These are phyloP conservation scores for Sphaerostilbella broomeana DNA, from an alignment of 2,329 filamentous ascomycete genomes.

Conservation along the genomic window DNA sequence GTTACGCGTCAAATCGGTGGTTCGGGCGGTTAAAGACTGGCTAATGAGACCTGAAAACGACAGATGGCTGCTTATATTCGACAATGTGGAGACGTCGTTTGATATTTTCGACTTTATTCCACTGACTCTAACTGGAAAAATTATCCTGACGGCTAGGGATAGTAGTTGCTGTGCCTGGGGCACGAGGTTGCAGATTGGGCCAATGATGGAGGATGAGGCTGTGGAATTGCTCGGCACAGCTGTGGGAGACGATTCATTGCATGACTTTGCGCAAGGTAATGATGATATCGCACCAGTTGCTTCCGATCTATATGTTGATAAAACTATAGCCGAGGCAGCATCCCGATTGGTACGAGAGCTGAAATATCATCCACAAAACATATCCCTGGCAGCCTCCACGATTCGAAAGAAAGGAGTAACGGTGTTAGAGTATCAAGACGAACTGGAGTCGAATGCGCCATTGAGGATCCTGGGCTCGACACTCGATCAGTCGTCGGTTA, in stretches of 20 bases:
- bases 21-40: slow-evolving; percentile 23
- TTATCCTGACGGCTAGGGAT: slow-evolving; percentile 21
- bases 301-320: background rate
- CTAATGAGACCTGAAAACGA: slow-evolving; percentile 20
- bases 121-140: slow-evolving; percentile 19
- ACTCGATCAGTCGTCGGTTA: slow-evolving; percentile 20
- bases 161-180: slow-evolving; percentile 19
- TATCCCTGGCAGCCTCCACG: slow-evolving; percentile 18
- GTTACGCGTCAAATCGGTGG: slow-evolving; percentile 19
- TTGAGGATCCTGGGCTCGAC: slow-evolving; percentile 17
- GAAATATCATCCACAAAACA: slow-evolving; percentile 17
- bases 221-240: slow-evolving; percentile 15
- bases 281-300: background rate
- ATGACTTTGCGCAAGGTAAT: slow-evolving; percentile 14
- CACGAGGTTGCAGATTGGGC: slow-evolving; percentile 15
- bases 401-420: slow-evolving; percentile 17
- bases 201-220: slow-evolving; percentile 18
- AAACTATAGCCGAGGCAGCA: slow-evolving; percentile 16
- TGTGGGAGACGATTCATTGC: slow-evolving; percentile 8
- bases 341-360: slow-evolving; percentile 15
- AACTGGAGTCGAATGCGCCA: slow-evolving; percentile 10
- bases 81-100: slow-evolving; percentile 20
- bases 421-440: slow-evolving; percentile 15
- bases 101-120: slow-evolving; percentile 22
- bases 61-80: slow-evolving; percentile 21